phyloP scores from a whole-genome alignment of 306 rosid genomes.

The Arachis stenosperma region DNA sequence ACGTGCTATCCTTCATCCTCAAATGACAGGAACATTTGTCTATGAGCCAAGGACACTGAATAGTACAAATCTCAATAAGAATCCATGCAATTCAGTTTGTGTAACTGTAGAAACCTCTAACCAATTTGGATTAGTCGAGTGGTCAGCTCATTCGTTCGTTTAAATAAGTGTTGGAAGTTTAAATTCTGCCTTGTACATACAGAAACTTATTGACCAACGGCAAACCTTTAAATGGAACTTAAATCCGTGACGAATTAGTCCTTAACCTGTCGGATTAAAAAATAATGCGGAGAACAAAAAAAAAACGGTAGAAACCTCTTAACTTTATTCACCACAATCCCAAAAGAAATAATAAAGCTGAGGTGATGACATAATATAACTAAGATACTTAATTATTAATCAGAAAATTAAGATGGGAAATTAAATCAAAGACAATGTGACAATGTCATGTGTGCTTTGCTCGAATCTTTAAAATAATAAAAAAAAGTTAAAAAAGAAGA shows the following conservation, averaged over 20 bases:
- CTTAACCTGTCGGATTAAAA: too few species aligned
- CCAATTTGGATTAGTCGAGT: too few species aligned
- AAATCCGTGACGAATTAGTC: too few species aligned
- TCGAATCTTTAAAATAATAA: conserved; percentile 37
- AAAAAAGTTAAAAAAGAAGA: background rate
- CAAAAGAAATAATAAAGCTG: conserved; percentile 19
- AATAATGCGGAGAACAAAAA: too few species aligned
- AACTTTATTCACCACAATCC: conserved; percentile 17
- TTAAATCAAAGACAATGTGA: conserved; percentile 40
- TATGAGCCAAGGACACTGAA: conserved; percentile 34
- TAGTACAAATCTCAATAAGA: conserved; percentile 27
- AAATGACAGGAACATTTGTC: conserved; percentile 45
- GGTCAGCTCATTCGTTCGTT: too few species aligned
- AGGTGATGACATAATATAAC: background rate
- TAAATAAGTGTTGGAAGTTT: too few species aligned
- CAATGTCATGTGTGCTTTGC: conserved; percentile 42
- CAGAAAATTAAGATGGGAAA: background rate
- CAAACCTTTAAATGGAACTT: too few species aligned
- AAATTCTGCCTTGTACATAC: too few species aligned
- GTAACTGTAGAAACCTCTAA: background rate
- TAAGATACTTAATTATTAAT: conserved; percentile 13
- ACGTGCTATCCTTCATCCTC: conserved; percentile 41
- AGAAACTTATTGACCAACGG: too few species aligned
- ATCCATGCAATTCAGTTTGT: conserved; percentile 34
- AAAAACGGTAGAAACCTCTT: background rate